Conservation (phyloP, 2,329 filamentous ascomycete species). For the Dothistroma septosporum region DNA sequence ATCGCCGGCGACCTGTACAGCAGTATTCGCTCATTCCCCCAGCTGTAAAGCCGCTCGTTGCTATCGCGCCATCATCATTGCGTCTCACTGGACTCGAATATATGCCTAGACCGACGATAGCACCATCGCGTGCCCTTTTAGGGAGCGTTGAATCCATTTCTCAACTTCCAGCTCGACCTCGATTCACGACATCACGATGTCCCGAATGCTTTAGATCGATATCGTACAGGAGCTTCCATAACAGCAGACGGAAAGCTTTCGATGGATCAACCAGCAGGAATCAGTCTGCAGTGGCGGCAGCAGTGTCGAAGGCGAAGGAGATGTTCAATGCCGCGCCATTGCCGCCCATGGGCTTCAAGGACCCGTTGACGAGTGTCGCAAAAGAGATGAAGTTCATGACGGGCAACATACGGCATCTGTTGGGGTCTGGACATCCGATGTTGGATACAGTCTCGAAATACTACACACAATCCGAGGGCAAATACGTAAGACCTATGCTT, state of each 20-base stretch:
- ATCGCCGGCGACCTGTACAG: background rate
- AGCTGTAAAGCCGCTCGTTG: background rate
- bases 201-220: slow-evolving; percentile 33
- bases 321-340: slow-evolving; percentile 66
- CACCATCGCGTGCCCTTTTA: slow-evolving; percentile 35
- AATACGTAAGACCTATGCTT: slow-evolving; percentile 90
- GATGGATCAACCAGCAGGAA: slow-evolving; percentile 41
- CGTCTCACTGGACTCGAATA: slow-evolving; percentile 14
- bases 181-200: slow-evolving; percentile 20
- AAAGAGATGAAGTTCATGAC: slow-evolving; percentile 97
- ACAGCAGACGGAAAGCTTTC: slow-evolving; percentile 28
- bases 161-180: slow-evolving; percentile 17
- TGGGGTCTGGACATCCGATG: slow-evolving; percentile 90
- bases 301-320: slow-evolving; percentile 63
- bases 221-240: slow-evolving; percentile 27
- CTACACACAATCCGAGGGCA: slow-evolving; percentile 94
- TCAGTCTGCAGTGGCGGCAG: slow-evolving; percentile 66
- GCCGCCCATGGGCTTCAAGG: slow-evolving; percentile 65
- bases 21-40: background rate
- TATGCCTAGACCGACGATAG: slow-evolving; percentile 32
- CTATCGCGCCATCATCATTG: background rate
- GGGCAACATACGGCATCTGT: slow-evolving; percentile 85
- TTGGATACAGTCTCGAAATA: slow-evolving; percentile 96
- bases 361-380: slow-evolving; percentile 83
- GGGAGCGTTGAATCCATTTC: slow-evolving; percentile 26